These are phyloP conservation scores for Komagataella ulmi DNA, from an alignment of 805 yeast genomes.

Conservation along the genomic window DNA sequence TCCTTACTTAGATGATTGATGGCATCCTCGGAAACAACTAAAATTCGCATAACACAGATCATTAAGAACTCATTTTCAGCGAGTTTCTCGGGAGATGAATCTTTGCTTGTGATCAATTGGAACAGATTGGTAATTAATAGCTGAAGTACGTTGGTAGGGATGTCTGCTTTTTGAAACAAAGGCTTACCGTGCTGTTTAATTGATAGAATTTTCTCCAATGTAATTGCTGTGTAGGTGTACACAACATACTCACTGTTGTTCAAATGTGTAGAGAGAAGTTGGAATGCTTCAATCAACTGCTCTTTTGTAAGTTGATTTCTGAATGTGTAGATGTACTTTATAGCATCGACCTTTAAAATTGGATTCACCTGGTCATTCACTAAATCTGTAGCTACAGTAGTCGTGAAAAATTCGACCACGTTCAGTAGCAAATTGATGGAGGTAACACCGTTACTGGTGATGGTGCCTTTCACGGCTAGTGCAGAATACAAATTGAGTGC, in stretches of 20 bases:
- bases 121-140: constrained; percentile 57
- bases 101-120: constrained; percentile 44
- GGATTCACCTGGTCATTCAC: constrained; percentile 48
- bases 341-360: constrained; percentile 82
- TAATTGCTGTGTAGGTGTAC: constrained; percentile 86
- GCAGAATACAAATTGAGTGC: constrained; percentile 80
- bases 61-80: constrained; percentile 93
- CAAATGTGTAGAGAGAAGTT: constrained; percentile 62
- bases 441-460: constrained; percentile 79
- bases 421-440: constrained; percentile 77
- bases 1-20: constrained; percentile 32
- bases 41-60: constrained; percentile 76
- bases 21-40: constrained; percentile 58
- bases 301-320: constrained; percentile 86
- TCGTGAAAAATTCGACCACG: constrained; percentile 73
- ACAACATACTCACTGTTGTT: constrained; percentile 61
- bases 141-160: constrained; percentile 43
- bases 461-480: constrained; percentile 80
- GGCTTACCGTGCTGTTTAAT: constrained; percentile 48
- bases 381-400: constrained; percentile 74
- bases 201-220: constrained; percentile 78
- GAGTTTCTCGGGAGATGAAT: constrained; percentile 70
- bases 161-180: constrained; percentile 62
- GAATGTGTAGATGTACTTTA: constrained; percentile 78
- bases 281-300: constrained; percentile 69